Evolutionary conservation across 306 rosid species (phyloP).

Genomic region (Sophora flavescens): DNA sequence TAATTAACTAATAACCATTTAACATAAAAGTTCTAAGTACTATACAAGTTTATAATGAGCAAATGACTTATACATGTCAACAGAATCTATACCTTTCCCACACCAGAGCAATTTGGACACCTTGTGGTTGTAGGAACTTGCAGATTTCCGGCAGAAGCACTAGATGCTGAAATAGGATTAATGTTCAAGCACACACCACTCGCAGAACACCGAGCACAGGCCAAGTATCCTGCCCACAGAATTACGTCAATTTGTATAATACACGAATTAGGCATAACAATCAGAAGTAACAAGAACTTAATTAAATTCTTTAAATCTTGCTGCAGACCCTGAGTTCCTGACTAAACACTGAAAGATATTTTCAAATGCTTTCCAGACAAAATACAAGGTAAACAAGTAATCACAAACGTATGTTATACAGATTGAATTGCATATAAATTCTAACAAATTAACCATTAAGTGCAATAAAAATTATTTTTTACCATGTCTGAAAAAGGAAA

Average conservation of each 20-base stretch:
- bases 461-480: constrained; percentile 1
- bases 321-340: constrained; percentile 8
- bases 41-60: not conserved
- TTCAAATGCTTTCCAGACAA: constrained; percentile 21
- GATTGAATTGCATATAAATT: constrained; percentile 17
- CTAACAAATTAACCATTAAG: not conserved
- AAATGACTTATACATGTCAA: constrained; percentile 12
- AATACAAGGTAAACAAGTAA: constrained; percentile 17
- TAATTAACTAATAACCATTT: not conserved
- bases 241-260: constrained; percentile 25
- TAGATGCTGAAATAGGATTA: constrained; percentile 67
- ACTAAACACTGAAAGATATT: constrained; percentile 1
- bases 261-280: too few relatives aligned
- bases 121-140: constrained; percentile 66
- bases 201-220: constrained; percentile 92
- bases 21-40: not conserved
- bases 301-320: not conserved
- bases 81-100: constrained; percentile 77
- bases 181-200: constrained; percentile 81
- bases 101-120: constrained; percentile 78
- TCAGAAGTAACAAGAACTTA: constrained; percentile 29
- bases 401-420: not conserved
- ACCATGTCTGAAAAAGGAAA: not conserved
- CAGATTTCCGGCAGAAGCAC: constrained; percentile 58
- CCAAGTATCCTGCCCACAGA: constrained; percentile 76